Percentiles rank a stretch among this genome's conserved stretches.
These are phyloP conservation scores for Ascochyta viciae-villosae DNA, from an alignment of 2,329 filamentous ascomycete species.

Conservation along the genomic window DNA sequence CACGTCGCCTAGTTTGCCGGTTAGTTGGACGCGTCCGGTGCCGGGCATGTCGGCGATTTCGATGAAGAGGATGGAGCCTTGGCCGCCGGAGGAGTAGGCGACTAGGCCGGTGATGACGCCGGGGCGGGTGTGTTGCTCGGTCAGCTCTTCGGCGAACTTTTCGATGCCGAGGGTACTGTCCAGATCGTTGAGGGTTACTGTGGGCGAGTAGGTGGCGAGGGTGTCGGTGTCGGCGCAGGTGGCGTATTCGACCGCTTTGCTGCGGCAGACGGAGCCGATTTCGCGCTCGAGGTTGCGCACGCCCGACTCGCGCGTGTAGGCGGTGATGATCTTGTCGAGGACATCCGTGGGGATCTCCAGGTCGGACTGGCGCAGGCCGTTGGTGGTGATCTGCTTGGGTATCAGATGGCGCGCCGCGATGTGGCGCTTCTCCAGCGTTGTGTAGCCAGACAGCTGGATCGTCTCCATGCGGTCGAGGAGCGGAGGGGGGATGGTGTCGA, in stretches of 20 bases:
- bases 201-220: conserved; percentile 71
- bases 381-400: conserved; percentile 91
- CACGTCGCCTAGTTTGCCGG: conserved; percentile 94
- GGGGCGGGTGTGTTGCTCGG: conserved; percentile 80
- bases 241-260: conserved; percentile 85
- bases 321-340: conserved; percentile 92
- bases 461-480: conserved; percentile 97
- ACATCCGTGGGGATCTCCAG: conserved; percentile 81
- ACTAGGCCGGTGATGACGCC: conserved; percentile 96
- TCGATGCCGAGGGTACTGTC: conserved; percentile 93
- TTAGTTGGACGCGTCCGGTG: conserved; percentile 88
- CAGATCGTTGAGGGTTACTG: conserved; percentile 78
- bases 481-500: conserved; percentile 94
- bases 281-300: conserved; percentile 96
- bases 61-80: conserved; percentile 97
- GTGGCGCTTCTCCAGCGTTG: conserved; percentile 93
- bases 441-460: conserved; percentile 92
- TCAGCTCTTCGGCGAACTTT: conserved; percentile 93
- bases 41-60: conserved; percentile 98
- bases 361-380: conserved; percentile 79
- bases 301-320: conserved; percentile 94
- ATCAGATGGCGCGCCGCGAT: conserved; percentile 94
- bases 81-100: conserved; percentile 89
- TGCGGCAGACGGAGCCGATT: conserved; percentile 90
- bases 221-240: conserved; percentile 81